Percentiles rank a stretch among this genome's conserved stretches.
Evolutionary conservation across 495 filamentous ascomycete species (phyloP).

Genomic region (Alectoria sarmentosa): DNA sequence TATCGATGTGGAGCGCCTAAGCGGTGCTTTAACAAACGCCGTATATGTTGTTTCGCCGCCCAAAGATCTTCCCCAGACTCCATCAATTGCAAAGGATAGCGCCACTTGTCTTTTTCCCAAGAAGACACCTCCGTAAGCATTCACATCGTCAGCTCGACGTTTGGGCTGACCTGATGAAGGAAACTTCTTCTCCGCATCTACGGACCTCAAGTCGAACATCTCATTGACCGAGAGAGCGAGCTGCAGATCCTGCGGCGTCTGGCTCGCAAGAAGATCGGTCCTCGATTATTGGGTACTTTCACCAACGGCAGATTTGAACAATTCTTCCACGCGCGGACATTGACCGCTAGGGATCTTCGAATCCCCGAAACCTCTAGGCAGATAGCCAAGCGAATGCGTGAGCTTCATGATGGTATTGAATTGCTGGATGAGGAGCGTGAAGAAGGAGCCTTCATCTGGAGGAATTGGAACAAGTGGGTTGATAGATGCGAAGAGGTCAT

Average conservation of each 20-base stretch:
- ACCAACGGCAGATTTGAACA: conserved; percentile 95
- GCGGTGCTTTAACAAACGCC: conserved; percentile 91
- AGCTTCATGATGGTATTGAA: conserved; percentile 90
- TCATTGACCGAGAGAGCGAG: conserved; percentile 91
- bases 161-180: conserved; percentile 32
- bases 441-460: conserved; percentile 74
- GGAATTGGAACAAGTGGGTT: conserved; percentile 95
- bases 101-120: conserved; percentile 35
- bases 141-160: background rate
- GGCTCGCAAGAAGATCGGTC: conserved; percentile 86
- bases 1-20: conserved; percentile 77
- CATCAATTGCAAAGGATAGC: conserved; percentile 34
- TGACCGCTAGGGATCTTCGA: conserved; percentile 71
- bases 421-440: conserved; percentile 70
- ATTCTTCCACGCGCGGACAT: conserved; percentile 72
- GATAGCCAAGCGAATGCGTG: conserved; percentile 97
- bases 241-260: conserved; percentile 79
- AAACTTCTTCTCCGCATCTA: conserved; percentile 92
- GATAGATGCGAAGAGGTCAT: conserved; percentile 70
- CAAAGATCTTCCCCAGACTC: conserved; percentile 37
- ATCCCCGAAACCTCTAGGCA: conserved; percentile 77
- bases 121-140: conserved; percentile 48
- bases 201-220: conserved; percentile 88
- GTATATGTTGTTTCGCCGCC: conserved; percentile 92
- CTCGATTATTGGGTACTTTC: conserved; percentile 88